These are phyloP conservation scores for Terana coerulea DNA, from an alignment of 768 basidiomycete species.

Conservation along the genomic window DNA sequence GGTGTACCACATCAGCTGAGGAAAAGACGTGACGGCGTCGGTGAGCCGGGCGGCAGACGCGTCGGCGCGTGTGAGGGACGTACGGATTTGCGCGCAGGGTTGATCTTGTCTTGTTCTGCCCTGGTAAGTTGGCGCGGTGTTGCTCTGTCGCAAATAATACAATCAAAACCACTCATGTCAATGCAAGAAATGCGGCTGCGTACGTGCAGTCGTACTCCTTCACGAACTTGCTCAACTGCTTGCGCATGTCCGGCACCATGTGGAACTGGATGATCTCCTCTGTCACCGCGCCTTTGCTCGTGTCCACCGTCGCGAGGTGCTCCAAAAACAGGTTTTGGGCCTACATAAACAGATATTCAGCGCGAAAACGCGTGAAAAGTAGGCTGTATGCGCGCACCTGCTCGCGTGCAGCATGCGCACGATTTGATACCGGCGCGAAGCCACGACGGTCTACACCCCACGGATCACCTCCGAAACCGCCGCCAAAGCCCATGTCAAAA, in stretches of 20 bases:
- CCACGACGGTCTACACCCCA: neutral
- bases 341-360: neutral
- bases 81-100: neutral
- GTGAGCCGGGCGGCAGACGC: neutral
- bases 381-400: neutral
- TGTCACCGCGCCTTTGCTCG: constrained; percentile 1
- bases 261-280: constrained; percentile 2
- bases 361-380: neutral
- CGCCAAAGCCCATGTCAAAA: neutral
- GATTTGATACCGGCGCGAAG: neutral
- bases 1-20: constrained; percentile 6
- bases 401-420: neutral
- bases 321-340: neutral
- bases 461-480: neutral
- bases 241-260: constrained; percentile 4
- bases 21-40: neutral
- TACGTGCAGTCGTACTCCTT: constrained; percentile 1
- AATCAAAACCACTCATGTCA: neutral
- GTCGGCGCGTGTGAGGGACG: neutral
- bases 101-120: constrained; percentile 4
- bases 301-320: neutral
- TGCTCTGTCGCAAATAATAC: neutral
- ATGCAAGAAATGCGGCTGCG: neutral
- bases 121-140: constrained; percentile 3
- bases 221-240: neutral